Base-by-base conservation (phyloP, 768 basidiomycete species). In the Leccinum variicolor region DNA sequence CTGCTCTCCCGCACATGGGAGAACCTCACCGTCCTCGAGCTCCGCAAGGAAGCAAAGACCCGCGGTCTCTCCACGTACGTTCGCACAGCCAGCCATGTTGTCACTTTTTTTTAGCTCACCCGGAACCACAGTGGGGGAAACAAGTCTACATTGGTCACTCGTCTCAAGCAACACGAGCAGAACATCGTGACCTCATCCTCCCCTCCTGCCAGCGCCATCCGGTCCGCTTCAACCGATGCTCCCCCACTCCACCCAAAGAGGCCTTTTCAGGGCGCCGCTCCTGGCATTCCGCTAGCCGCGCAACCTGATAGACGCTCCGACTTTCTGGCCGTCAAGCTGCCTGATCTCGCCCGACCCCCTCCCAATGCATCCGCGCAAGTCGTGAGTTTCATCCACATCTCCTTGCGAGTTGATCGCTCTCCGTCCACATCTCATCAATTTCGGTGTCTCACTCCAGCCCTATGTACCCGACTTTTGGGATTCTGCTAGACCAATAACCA, bases 391-490 rank as follows among this genome's bases (percentile, higher is more conserved):
- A 28, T 55, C 53, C 50, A 56, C 51, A 33, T 48, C 52, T 17
- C 51, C 23, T 53, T 48, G 57, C 21, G 56, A 25, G 52, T 39
- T 47, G 19, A 62, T 63, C 31, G 13, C 10, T 53, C 19, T 51
- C 19, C 6, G 25, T 19, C 46, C 62, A 52, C 47, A n/a, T 48
- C 46, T 41, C 43, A 51, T 53, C 53, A 57, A 48, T 56, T 52
- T 13, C 28, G 25, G 46, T 51, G 34, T 15, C 25, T n/a, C 34
- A 28, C 56, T 45, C 10, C 63, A 89, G 86, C 86, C 87, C 10
- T 81, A 79, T 66, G 66, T 79, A 1, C 81, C 79, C 33, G 85
- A 87, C 74, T 79, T 83, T 62, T 86, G 81, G 79, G 73, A 79
- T 41, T 81, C 84, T 1, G 76, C 77, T n/a, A 71, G 69, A 60